Conservation (phyloP, 202 grass and related monocot species). For the Saccharum hybrid region DNA sequence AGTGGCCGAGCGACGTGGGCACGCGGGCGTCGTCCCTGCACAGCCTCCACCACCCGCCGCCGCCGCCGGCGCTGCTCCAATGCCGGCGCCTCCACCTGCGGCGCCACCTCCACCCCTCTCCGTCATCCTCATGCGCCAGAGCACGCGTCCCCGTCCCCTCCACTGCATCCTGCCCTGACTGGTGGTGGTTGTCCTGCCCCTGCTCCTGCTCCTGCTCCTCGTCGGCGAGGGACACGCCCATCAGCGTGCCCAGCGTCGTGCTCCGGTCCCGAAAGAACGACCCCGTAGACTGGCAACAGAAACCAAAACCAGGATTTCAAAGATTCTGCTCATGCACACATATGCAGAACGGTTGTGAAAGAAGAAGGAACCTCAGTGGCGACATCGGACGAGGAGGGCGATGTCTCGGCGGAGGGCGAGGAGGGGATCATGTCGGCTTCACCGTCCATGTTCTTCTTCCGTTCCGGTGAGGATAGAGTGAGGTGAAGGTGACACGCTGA, state of each 20-base stretch:
- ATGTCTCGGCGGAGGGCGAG: too few species aligned
- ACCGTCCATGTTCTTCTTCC: too few species aligned
- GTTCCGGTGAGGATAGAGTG: too few species aligned
- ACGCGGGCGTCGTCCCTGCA: slow-evolving; percentile 49
- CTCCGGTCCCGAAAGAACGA: slow-evolving; percentile 89
- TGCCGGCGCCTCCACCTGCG: slow-evolving; percentile 42
- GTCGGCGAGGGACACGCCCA: slow-evolving; percentile 68
- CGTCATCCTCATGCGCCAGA: background rate
- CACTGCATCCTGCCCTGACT: background rate
- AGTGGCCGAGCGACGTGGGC: slow-evolving; percentile 62
- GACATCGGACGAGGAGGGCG: too few species aligned
- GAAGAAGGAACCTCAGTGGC: too few species aligned
- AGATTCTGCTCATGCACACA: too few species aligned
- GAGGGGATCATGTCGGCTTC: too few species aligned
- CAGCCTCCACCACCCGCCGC: slow-evolving; percentile 63
- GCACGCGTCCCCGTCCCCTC: background rate
- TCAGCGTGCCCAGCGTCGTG: slow-evolving; percentile 84
- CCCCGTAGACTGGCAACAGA: slow-evolving; percentile 61
- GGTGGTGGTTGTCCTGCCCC: background rate
- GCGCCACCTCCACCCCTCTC: slow-evolving; percentile 28
- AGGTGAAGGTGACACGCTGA: too few species aligned
- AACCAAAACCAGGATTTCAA: too few species aligned
- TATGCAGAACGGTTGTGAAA: too few species aligned
- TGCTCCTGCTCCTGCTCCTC: background rate
- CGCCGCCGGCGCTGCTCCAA: slow-evolving; percentile 1